A percentile compares a stretch with the other conserved stretches of the same genome.
Evolutionary conservation across 331 rosid genomes (phyloP).

Genomic region (Malus hybrid): DNA sequence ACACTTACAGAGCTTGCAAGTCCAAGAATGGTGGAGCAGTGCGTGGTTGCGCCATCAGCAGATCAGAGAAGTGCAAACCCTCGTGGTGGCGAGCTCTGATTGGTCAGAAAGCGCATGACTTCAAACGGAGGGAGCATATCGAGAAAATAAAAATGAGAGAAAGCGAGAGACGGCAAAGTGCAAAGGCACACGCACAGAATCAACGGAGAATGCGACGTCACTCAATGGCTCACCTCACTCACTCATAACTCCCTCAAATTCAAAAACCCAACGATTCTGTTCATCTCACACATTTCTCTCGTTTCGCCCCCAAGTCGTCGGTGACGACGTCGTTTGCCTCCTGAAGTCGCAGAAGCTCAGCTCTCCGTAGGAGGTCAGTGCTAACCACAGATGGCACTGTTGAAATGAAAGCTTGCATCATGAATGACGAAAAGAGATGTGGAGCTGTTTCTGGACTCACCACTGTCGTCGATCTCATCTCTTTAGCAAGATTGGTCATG

Average conservation of each 20-base stretch:
- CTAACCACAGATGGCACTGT: too few relatives aligned
- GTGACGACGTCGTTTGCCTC: neutral
- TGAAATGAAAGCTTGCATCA: too few relatives aligned
- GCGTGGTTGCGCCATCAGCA: conserved; percentile 59
- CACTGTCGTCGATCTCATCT: too few relatives aligned
- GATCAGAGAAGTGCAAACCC: conserved; percentile 55
- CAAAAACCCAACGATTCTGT: neutral
- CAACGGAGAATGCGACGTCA: neutral
- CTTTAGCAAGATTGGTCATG: too few relatives aligned
- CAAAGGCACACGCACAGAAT: neutral
- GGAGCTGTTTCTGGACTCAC: too few relatives aligned
- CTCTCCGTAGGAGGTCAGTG: too few relatives aligned
- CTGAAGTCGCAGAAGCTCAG: neutral
- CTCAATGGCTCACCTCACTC: neutral
- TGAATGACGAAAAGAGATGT: too few relatives aligned
- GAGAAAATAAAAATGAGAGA: neutral
- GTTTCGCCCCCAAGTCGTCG: neutral
- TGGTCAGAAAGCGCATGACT: conserved; percentile 11
- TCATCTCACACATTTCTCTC: neutral
- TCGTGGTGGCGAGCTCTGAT: conserved; percentile 61
- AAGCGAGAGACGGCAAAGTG: neutral
- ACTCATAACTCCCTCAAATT: neutral
- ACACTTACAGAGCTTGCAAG: conserved; percentile 42
- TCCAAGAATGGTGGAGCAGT: conserved; percentile 46
- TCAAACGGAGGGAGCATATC: neutral